Evolutionary conservation across 805 yeast species (phyloP).

Genomic region (Wickerhamomyces ciferrii): DNA sequence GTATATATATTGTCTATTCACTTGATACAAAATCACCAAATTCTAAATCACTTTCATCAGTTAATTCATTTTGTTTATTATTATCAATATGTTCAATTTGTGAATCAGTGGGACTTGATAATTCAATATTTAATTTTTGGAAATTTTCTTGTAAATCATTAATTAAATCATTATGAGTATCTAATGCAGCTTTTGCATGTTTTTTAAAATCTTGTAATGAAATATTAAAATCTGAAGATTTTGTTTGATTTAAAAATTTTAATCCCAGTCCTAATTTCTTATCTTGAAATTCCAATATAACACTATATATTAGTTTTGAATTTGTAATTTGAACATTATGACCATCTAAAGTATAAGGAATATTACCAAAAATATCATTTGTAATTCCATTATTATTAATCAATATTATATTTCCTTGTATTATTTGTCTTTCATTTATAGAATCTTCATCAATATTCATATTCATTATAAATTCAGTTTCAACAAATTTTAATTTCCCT

Average conservation of each 20-base stretch:
- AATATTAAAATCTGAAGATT: constrained; percentile 30
- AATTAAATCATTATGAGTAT: background rate
- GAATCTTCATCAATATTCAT: background rate
- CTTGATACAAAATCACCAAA: constrained; percentile 21
- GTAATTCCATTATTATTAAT: constrained; percentile 6
- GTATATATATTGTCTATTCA: background rate
- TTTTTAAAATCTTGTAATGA: constrained; percentile 28
- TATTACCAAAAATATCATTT: constrained; percentile 29
- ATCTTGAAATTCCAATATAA: constrained; percentile 25
- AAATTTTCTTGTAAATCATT: background rate
- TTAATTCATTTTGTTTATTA: background rate
- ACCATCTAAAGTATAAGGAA: constrained; percentile 26
- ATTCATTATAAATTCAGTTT: constrained; percentile 14
- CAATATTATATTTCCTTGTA: constrained; percentile 6
- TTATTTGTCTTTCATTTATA: background rate
- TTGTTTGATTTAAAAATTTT: constrained; percentile 28
- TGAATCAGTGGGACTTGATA: background rate
- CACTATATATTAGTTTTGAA: constrained; percentile 26
- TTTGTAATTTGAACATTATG: constrained; percentile 23
- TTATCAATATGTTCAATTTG: background rate
- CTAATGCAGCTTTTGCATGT: constrained; percentile 1
- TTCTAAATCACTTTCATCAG: constrained; percentile 14
- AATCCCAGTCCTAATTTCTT: constrained; percentile 35
- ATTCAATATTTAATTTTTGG: background rate
- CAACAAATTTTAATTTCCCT: constrained; percentile 26